Percentiles rank a stretch among this genome's conserved stretches.
phyloP scores from a whole-genome alignment of 495 filamentous ascomycete genomes.

The Daldinia grandis region DNA sequence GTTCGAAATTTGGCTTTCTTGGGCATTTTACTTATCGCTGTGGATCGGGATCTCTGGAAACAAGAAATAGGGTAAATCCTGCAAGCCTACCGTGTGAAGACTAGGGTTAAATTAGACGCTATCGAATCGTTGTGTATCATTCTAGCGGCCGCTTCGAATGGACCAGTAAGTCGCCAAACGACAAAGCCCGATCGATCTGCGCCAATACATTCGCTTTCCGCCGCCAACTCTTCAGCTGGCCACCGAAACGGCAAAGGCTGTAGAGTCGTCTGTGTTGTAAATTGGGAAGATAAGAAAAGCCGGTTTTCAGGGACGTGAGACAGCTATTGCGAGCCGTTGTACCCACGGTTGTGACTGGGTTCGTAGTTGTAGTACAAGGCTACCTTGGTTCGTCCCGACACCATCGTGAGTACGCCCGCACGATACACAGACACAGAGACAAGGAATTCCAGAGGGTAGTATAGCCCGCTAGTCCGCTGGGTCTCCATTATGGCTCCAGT shows the following conservation, averaged over 20 bases:
- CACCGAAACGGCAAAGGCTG: slow-evolving; percentile 40
- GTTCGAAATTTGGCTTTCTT: slow-evolving; percentile 33
- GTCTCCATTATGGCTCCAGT: slow-evolving; percentile 60
- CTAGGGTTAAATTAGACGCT: slow-evolving; percentile 44
- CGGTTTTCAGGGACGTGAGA: slow-evolving; percentile 42
- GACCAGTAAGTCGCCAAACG: slow-evolving; percentile 40
- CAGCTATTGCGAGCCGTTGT: slow-evolving; percentile 40
- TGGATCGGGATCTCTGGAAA: slow-evolving; percentile 35
- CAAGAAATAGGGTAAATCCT: slow-evolving; percentile 26
- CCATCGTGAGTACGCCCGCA: slow-evolving; percentile 41
- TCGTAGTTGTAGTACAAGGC: slow-evolving; percentile 42
- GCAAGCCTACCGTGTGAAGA: slow-evolving; percentile 29
- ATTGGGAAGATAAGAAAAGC: slow-evolving; percentile 18
- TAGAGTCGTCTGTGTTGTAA: slow-evolving; percentile 22
- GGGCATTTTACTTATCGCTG: slow-evolving; percentile 28
- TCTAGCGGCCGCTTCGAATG: slow-evolving; percentile 43
- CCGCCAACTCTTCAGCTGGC: slow-evolving; percentile 36
- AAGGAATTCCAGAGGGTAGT: slow-evolving; percentile 34
- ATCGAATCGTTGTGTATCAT: slow-evolving; percentile 41
- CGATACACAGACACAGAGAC: slow-evolving; percentile 40
- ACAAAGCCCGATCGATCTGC: slow-evolving; percentile 45
- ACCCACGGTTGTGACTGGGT: slow-evolving; percentile 45
- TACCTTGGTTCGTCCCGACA: slow-evolving; percentile 47
- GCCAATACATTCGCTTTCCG: slow-evolving; percentile 39
- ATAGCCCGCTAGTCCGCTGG: slow-evolving; percentile 54